Evolutionary conservation across 202 grass and related monocot species (phyloP).

Genomic region (Alloteropsis angusta): DNA sequence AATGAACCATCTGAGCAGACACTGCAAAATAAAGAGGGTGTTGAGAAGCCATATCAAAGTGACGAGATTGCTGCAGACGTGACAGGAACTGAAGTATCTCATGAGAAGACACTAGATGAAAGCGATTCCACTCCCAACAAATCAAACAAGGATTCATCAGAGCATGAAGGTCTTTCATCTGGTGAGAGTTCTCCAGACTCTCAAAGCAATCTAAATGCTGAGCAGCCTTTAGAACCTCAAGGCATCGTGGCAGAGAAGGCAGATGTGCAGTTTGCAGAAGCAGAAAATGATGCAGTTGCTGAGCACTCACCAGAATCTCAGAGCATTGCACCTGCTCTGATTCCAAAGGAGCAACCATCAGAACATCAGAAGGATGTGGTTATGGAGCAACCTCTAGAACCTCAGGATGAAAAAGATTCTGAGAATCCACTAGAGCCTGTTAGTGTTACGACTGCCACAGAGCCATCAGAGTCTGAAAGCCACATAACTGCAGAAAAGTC

Average conservation of each 20-base stretch:
- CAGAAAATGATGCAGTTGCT: background rate
- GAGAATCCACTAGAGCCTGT: background rate
- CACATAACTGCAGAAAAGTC: background rate
- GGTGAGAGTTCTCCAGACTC: background rate
- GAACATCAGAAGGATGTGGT: conserved; percentile 7
- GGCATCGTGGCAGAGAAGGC: background rate
- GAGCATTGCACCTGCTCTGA: background rate
- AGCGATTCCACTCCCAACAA: conserved; percentile 6
- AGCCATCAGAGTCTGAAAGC: conserved; percentile 12
- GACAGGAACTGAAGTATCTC: background rate
- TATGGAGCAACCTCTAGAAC: conserved; percentile 19
- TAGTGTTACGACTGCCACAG: conserved; percentile 13
- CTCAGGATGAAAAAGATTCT: conserved; percentile 12
- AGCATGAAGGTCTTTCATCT: background rate
- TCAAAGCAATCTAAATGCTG: background rate
- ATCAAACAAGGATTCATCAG: background rate
- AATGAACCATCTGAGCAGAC: conserved; percentile 24
- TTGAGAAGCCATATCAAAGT: conserved; percentile 24
- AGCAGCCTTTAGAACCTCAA: background rate
- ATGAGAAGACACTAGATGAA: conserved; percentile 21
- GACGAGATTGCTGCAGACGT: background rate
- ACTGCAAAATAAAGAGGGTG: conserved; percentile 22
- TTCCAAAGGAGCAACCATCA: conserved; percentile 15
- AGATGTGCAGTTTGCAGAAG: background rate
- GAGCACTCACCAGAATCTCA: conserved; percentile 6